Base-by-base conservation (phyloP, 257 asterid genomes). In the Jasminum sambac region DNA sequence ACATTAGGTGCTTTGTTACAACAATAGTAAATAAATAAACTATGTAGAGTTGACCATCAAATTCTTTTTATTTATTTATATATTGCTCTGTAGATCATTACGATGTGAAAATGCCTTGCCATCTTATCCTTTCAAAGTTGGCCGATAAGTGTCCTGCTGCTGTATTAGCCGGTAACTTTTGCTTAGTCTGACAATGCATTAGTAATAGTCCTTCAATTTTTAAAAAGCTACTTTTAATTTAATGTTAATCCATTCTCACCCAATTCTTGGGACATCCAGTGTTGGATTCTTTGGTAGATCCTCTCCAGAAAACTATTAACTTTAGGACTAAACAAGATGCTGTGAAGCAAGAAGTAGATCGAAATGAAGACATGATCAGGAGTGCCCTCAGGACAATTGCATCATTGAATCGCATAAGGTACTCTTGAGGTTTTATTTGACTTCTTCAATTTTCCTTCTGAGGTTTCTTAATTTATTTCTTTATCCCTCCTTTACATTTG, bases 31-130 rank as follows among this genome's bases (percentile, higher is more conserved):
- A 23, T 58, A 43, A 13, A 19, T 55, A 16, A 55, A 11, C 8
- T 23, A 14, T 26, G 61, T 72, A 69, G 65, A 69, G 50, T 80
- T 11, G 36, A 14, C 52, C 11, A 4, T 64, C 26, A 38, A 8
- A 59, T 70, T 48, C 25, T 24, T 16, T 13, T 70, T 76, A 30
- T 30, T 30, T 30, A 30, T 30, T 30, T 30, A 30, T 30, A 1
- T 30, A 4, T 26, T 73, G 60, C 57, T 64, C 42, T 72, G 61
- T 89, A 95, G 99, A 95, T 85, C 99, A 95, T 82, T 95, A 95
- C 77, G 99, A 95, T 71, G 98, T 95, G 75, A 95, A 95, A 84
- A 95, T 91, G 99, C 98, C 99, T 65, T 95, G 99, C 67, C 99
- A 95, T 80, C 97, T 95, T 61, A 95, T 95, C 90, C 97, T 95